Percentiles rank a stretch among this genome's conserved stretches.
Evolutionary conservation across 2,329 filamentous ascomycete species (phyloP).

Genomic region (Fusarium setosum): DNA sequence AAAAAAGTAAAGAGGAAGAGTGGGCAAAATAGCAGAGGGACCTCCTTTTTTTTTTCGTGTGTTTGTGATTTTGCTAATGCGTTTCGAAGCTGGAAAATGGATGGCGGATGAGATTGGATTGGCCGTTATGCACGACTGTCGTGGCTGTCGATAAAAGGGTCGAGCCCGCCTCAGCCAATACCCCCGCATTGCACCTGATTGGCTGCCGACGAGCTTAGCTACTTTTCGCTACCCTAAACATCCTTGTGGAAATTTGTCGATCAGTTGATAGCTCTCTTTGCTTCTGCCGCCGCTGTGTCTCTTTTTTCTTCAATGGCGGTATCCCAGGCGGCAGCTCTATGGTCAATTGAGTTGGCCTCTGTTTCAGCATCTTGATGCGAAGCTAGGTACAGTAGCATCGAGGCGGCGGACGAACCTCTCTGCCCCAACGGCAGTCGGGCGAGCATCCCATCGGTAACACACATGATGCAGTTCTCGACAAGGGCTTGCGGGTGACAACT

Average conservation of each 20-base stretch:
- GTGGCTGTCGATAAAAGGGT: conserved; percentile 61
- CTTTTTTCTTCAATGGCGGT: background rate
- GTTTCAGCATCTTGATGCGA: background rate
- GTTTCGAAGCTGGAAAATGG: conserved; percentile 17
- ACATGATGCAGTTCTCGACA: background rate
- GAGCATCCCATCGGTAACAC: background rate
- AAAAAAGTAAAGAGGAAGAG: background rate
- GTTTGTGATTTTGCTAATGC: conserved; percentile 13
- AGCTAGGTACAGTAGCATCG: background rate
- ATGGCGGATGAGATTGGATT: conserved; percentile 18
- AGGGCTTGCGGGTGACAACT: conserved; percentile 23
- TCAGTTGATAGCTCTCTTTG: background rate
- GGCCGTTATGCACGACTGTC: conserved; percentile 55
- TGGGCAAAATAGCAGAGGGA: background rate
- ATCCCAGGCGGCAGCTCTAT: background rate
- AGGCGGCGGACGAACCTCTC: background rate
- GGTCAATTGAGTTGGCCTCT: background rate
- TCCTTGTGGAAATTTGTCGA: conserved; percentile 5
- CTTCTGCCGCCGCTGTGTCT: background rate
- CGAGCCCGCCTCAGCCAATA: conserved; percentile 27
- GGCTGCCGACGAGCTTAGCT: conserved; percentile 15
- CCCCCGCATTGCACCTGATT: conserved; percentile 36
- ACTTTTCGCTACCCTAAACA: conserved; percentile 22
- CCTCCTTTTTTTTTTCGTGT: background rate
- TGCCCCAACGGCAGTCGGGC: background rate